Conservation (phyloP, 108 stramenopile genomes). For the Conticribra weissflogii region DNA sequence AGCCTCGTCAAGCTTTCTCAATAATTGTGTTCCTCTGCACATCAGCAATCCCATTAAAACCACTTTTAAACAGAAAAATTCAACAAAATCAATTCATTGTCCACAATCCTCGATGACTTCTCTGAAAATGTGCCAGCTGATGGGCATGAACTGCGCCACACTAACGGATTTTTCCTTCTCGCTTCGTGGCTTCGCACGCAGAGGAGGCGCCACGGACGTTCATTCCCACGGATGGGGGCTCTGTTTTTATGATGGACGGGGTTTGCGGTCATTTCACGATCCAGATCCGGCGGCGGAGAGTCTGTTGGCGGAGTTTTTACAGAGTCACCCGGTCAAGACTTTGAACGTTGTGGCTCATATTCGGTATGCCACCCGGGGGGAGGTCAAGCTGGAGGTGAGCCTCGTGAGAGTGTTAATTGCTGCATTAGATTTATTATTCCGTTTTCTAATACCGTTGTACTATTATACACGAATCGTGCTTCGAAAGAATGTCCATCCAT, state of each 20-base stretch:
- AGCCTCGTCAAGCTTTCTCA: no score
- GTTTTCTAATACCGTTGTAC: no score
- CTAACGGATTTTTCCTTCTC: conserved; percentile 85
- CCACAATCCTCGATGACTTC: conserved; percentile 3
- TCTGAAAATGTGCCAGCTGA: conserved; percentile 61
- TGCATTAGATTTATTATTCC: no score
- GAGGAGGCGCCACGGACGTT: conserved; percentile 86
- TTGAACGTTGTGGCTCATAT: conserved; percentile 87
- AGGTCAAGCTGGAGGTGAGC: conserved; percentile 62
- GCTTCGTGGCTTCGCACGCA: conserved; percentile 77
- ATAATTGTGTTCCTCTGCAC: no score
- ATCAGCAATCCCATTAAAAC: no score
- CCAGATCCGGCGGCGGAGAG: conserved; percentile 57
- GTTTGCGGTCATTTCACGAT: conserved; percentile 75
- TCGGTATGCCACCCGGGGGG: conserved; percentile 77
- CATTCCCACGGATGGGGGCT: conserved; percentile 91
- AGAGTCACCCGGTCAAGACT: conserved; percentile 62
- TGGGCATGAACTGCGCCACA: conserved; percentile 77
- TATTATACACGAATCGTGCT: no score
- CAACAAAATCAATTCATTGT: no score
- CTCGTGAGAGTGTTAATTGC: no score
- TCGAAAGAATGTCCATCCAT: conserved; percentile 91
- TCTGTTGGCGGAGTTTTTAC: conserved; percentile 72
- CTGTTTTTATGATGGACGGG: conserved; percentile 60
- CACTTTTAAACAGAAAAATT: no score